Evolutionary conservation across 192 early-diverging fungal species (phyloP).

Genomic region (Entomortierella beljakovae): DNA sequence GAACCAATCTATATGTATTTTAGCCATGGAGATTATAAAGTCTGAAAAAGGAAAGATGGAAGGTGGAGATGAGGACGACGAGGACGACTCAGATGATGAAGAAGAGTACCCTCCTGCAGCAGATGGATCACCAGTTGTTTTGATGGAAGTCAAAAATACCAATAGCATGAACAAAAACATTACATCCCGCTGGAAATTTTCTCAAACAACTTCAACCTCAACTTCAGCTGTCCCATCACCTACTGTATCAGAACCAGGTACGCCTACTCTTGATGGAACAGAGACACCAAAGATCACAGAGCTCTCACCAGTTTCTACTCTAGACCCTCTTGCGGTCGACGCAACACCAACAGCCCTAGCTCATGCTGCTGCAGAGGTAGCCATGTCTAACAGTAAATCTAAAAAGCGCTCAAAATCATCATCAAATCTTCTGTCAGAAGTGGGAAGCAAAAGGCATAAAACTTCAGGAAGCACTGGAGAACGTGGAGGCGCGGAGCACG

Average conservation of each 20-base stretch:
- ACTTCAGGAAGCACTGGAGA: slow-evolving; percentile 4
- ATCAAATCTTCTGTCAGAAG: slow-evolving; percentile 18
- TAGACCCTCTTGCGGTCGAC: slow-evolving; percentile 46
- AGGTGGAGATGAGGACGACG: slow-evolving; percentile 1
- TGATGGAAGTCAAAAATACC: slow-evolving; percentile 60
- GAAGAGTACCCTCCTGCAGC: slow-evolving; percentile 36
- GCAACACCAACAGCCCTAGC: slow-evolving; percentile 42
- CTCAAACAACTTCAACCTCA: slow-evolving; percentile 20
- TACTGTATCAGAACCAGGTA: slow-evolving; percentile 44
- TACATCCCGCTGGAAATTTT: slow-evolving; percentile 62
- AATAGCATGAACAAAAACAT: slow-evolving; percentile 72
- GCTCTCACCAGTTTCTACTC: background rate
- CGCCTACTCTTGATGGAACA: slow-evolving; percentile 31
- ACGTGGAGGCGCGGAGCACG: slow-evolving; percentile 46
- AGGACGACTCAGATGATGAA: slow-evolving; percentile 50
- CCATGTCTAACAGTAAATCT: slow-evolving; percentile 35
- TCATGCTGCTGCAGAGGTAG: slow-evolving; percentile 34
- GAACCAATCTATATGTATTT: background rate
- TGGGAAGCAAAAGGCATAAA: slow-evolving; percentile 40
- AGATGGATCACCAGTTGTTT: slow-evolving; percentile 38
- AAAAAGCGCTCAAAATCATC: slow-evolving; percentile 54
- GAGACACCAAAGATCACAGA: slow-evolving; percentile 1
- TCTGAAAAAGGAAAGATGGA: slow-evolving; percentile 36
- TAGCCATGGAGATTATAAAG: slow-evolving; percentile 44
- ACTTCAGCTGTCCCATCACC: slow-evolving; percentile 27